Evolutionary conservation across 345 rosid genomes (phyloP).

Genomic region (Xanthoceras sorbifolium): DNA sequence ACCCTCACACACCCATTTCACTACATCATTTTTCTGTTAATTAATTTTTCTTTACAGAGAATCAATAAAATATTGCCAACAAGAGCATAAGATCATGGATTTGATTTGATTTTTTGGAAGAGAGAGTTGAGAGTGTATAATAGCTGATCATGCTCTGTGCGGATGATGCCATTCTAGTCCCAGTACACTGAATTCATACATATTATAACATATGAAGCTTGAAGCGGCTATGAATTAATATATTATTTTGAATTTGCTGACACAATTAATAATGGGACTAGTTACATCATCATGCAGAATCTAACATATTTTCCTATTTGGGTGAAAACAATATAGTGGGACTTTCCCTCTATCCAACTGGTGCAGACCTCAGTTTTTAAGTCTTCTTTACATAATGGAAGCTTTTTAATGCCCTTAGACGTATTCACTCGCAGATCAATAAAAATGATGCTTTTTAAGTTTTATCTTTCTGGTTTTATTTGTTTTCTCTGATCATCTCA

Average conservation of each 20-base stretch:
- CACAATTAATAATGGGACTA: constrained; percentile 11
- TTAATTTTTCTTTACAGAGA: neutral
- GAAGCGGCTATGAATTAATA: constrained; percentile 6
- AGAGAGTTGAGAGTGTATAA: neutral
- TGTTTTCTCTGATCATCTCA: neutral
- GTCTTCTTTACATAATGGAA: constrained; percentile 22
- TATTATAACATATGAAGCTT: neutral
- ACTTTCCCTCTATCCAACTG: neutral
- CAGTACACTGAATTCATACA: neutral
- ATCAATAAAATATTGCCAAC: constrained; percentile 10
- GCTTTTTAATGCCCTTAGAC: constrained; percentile 19
- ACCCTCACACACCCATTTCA: constrained; percentile 8
- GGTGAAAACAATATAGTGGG: constrained; percentile 15
- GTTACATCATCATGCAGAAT: constrained; percentile 18
- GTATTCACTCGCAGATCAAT: constrained; percentile 1
- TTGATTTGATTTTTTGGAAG: constrained; percentile 1
- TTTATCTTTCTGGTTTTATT: constrained; percentile 17
- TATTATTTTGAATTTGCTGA: neutral
- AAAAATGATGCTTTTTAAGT: neutral
- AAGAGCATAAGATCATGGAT: constrained; percentile 15
- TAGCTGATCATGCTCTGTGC: neutral
- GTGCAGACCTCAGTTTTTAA: constrained; percentile 12
- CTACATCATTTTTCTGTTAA: constrained; percentile 17
- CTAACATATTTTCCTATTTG: constrained; percentile 25
- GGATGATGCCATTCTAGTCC: neutral